Conservation (phyloP, 768 basidiomycete genomes). For the Mrakia gelida region DNA sequence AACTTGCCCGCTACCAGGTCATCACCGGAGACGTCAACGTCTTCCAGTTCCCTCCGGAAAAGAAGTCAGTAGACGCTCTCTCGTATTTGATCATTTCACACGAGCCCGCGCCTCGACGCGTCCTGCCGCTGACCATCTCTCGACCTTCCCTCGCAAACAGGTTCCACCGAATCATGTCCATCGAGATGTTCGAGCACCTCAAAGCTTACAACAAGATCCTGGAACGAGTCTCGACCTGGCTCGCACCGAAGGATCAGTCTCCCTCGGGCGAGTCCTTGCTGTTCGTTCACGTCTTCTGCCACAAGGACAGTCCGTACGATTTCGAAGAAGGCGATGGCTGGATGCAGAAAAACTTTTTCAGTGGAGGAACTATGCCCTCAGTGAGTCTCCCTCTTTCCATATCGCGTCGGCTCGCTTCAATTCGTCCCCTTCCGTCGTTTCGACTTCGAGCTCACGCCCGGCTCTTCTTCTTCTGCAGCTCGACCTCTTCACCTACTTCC, state of each 20-base stretch:
- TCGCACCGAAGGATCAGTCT: constrained; percentile 48
- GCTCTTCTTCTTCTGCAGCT: constrained; percentile 37
- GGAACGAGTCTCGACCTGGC: constrained; percentile 61
- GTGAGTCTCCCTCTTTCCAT: constrained; percentile 49
- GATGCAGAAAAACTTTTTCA: constrained; percentile 55
- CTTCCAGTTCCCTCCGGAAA: constrained; percentile 55
- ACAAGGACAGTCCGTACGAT: constrained; percentile 60
- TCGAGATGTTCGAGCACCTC: constrained; percentile 74
- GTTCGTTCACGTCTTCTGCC: constrained; percentile 70
- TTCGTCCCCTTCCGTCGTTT: too few species aligned
- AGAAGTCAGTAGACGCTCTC: constrained; percentile 37
- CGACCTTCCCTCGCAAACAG: too few species aligned
- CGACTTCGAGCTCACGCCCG: too few species aligned
- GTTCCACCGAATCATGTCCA: constrained; percentile 66
- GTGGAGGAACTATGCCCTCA: constrained; percentile 69
- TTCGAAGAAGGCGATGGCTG: constrained; percentile 66
- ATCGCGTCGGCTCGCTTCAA: too few species aligned
- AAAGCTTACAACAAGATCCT: constrained; percentile 65
- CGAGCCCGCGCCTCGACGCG: too few species aligned
- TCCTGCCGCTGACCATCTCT: too few species aligned
- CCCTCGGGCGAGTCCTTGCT: constrained; percentile 49
- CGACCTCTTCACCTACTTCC: constrained; percentile 55
- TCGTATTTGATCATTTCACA: too few species aligned
- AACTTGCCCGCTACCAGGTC: constrained; percentile 46
- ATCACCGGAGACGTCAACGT: constrained; percentile 66